Base-by-base conservation (phyloP, 208 protist species). In the Trypanosoma scelopori region DNA sequence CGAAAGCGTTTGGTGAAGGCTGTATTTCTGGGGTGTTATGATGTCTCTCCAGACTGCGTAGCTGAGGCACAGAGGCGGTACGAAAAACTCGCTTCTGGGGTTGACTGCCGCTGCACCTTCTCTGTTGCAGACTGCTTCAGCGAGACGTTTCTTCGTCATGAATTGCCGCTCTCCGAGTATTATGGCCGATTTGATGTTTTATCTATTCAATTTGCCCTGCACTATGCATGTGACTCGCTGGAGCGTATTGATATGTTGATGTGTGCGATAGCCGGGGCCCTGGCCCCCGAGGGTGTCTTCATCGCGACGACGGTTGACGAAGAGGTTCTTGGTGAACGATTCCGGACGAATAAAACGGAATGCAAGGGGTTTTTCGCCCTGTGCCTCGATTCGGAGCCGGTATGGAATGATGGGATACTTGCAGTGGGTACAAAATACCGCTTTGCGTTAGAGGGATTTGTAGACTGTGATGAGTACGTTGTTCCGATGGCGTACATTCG, bases 381-480 rank as follows among this genome's bases (percentile, higher is more conserved):
- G 1, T 28, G 71, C 1, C 45, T 79, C 51, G 65, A 80, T 39
- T 27, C 56, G 1, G 42, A 69, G 23, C 63, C 71, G 9, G n/a
- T 20, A 15, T 79, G 69, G 76, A 62, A 76, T 5, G 60, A n/a
- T 0, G 11, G 39, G 9, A 47, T 61, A 51, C 67, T 95, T 0
- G 55, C 49, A 5, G 48, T 84, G 0, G 83, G 89, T 30, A 85
- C 84, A 12, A 60, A 74, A 63, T 95, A 95, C 49, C 79, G 84
- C 56, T 95, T 95, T 50, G 45, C 48, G 2, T 71, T 95, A n/a
- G 71, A 92, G 0, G 89, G 87, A n/a, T 95, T 95, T 75, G 89
- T 95, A 5, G 86, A 95, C 64, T 93, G 89, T 68, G 61, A 78
- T 13, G 86, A 95, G 74, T 95, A 89, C 52, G 82, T 93, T 12